These are phyloP conservation scores for Phytophthora lateralis DNA, from an alignment of 352 stramenopile genomes.

Conservation along the genomic window DNA sequence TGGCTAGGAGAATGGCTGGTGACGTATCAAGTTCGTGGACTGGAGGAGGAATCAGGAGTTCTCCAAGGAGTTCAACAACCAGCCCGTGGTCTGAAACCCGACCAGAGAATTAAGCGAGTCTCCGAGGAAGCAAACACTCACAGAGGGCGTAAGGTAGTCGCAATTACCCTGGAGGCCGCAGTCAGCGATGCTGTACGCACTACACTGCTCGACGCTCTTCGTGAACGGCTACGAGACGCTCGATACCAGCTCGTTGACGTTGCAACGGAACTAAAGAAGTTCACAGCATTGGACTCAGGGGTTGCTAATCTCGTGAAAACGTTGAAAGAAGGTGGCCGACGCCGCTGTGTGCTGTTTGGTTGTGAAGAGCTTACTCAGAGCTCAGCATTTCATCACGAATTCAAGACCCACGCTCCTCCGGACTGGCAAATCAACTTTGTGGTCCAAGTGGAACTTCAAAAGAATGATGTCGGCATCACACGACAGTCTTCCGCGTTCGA, in stretches of 20 bases:
- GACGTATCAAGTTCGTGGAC: conserved; percentile 19
- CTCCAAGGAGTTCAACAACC: background rate
- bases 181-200: conserved; percentile 2
- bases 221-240: conserved; percentile 14
- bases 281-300: background rate
- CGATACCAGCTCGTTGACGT: conserved; percentile 47
- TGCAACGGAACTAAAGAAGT: conserved; percentile 9
- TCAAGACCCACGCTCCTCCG: conserved; percentile 17
- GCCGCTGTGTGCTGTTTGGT: conserved; percentile 34
- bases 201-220: conserved; percentile 12
- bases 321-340: conserved; percentile 26
- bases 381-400: conserved; percentile 21
- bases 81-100: background rate
- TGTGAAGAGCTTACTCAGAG: conserved; percentile 24
- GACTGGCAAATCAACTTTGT: conserved; percentile 33
- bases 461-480: background rate
- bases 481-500: conserved; percentile 1
- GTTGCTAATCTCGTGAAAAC: conserved; percentile 20
- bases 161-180: conserved; percentile 22
- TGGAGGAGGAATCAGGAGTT: conserved; percentile 16
- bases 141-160: conserved; percentile 22
- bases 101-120: background rate
- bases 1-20: conserved; percentile 66
- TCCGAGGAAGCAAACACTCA: background rate
- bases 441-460: conserved; percentile 17